These are phyloP conservation scores for Serendipita sp. DNA, from an alignment of 768 basidiomycete species.

Conservation along the genomic window DNA sequence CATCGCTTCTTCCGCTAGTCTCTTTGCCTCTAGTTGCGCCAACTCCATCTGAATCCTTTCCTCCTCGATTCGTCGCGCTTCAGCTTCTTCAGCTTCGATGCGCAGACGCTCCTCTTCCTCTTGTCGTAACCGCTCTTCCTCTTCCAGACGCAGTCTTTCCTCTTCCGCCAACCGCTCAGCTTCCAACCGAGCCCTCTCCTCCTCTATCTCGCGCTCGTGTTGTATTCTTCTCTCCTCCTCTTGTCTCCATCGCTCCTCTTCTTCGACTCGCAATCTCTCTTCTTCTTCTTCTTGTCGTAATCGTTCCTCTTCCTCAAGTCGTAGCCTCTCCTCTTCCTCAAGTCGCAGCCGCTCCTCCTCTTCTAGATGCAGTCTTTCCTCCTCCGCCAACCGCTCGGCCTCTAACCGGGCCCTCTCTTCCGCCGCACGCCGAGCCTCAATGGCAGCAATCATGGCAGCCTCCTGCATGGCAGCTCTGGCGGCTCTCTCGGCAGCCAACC, in stretches of 20 bases:
- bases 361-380: too few species aligned
- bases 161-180: slow-evolving; percentile 1
- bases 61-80: not conserved
- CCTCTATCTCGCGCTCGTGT: not conserved
- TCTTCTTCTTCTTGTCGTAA: too few species aligned
- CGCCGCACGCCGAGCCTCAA: not conserved
- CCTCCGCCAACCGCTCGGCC: not conserved
- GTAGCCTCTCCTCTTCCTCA: not conserved
- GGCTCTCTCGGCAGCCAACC: not conserved
- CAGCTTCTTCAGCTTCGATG: not conserved
- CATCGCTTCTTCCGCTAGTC: not conserved
- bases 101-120: not conserved
- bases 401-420: not conserved
- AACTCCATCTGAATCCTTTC: not conserved
- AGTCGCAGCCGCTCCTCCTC: not conserved
- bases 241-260: not conserved
- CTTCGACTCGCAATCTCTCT: not conserved
- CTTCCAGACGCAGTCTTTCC: not conserved
- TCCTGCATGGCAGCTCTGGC: not conserved
- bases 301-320: not conserved
- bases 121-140: not conserved
- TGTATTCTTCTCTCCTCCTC: not conserved
- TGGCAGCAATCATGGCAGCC: not conserved
- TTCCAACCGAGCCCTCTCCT: not conserved
- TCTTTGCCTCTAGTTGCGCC: not conserved